Conservation (phyloP, 2,329 filamentous ascomycete genomes). For the Apiospora arundinis region DNA sequence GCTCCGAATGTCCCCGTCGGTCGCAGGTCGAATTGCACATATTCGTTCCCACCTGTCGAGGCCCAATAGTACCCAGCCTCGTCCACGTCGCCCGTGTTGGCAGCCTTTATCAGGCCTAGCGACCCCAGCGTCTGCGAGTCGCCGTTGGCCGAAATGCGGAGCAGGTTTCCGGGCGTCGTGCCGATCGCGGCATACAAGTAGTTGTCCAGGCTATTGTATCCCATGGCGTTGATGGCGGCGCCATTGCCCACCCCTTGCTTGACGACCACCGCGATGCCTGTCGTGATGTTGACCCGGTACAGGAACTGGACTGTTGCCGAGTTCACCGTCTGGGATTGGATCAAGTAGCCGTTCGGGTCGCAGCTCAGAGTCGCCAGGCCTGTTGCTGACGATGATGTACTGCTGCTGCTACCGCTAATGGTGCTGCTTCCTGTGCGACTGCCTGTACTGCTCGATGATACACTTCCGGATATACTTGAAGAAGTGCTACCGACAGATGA, state of each 20-base stretch:
- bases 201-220: slow-evolving; percentile 34
- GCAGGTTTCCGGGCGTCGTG: slow-evolving; percentile 19
- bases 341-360: slow-evolving; percentile 29
- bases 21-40: slow-evolving; percentile 29
- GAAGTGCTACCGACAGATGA: neutral
- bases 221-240: slow-evolving; percentile 33
- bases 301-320: slow-evolving; percentile 4
- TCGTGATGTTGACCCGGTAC: slow-evolving; percentile 28
- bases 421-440: neutral
- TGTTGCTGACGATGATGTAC: neutral
- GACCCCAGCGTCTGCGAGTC: slow-evolving; percentile 20
- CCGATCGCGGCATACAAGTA: slow-evolving; percentile 31
- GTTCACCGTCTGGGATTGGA: slow-evolving; percentile 22
- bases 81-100: slow-evolving; percentile 35
- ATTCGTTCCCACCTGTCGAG: slow-evolving; percentile 26
- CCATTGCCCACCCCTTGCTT: slow-evolving; percentile 25
- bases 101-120: neutral
- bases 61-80: slow-evolving; percentile 29
- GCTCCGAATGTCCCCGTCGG: slow-evolving; percentile 28
- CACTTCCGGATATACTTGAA: neutral
- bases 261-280: slow-evolving; percentile 4
- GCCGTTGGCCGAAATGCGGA: slow-evolving; percentile 33
- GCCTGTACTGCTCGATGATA: neutral
- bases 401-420: neutral
- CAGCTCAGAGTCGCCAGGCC: slow-evolving; percentile 24